Base-by-base conservation (phyloP, 108 stramenopile genomes). In the Stephanodiscus triporus region DNA sequence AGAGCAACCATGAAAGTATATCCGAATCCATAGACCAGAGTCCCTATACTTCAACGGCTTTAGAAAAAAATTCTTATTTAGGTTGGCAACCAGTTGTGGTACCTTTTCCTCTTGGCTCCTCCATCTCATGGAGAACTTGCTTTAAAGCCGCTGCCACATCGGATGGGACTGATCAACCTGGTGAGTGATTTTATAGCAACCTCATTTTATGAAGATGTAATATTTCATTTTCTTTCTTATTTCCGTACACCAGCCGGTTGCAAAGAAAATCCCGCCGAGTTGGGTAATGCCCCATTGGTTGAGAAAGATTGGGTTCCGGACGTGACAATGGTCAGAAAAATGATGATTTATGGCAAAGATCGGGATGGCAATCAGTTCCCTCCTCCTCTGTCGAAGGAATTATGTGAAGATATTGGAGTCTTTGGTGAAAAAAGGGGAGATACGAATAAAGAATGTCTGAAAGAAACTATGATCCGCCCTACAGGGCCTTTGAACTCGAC, bases 281-380 rank as follows among this genome's bases (percentile, higher is more conserved):
- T 85, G 59, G 75, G 61, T 11, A 40, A 19, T 32, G 66, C 67
- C 17, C 81, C 73, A 7, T 22, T 16, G 7, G 59, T 60, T 16
- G 49, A 57, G 2, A 49, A 79, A 40, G 61, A 78, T 64, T 91
- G 90, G 90, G 72, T 91, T 37, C 90, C 90, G 1, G 90, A 91
- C 72, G 90, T 88, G 47, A 87, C 85, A 27, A 87, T 91, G 78
- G 51, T 91, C 8, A 74, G 80, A 24, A 77, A 84, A 20, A 91
- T 91, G 90, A 36, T 77, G 27, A 7, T 84, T 54, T 38, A 82
- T 23, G 88, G 88, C 24, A 62, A 77, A 45, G 90, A 91, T 55
- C 24, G 62, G n/a, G 49, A 87, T 57, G 90, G 88, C 20, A 87
- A 89, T 83, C 77, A 85, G 16, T 91, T 88, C 72, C 90, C 90